Evolutionary conservation across 2,329 filamentous ascomycete genomes (phyloP), one percentile per base, ranked within the genome.

Genomic region (Cladosporium sp.): DNA sequence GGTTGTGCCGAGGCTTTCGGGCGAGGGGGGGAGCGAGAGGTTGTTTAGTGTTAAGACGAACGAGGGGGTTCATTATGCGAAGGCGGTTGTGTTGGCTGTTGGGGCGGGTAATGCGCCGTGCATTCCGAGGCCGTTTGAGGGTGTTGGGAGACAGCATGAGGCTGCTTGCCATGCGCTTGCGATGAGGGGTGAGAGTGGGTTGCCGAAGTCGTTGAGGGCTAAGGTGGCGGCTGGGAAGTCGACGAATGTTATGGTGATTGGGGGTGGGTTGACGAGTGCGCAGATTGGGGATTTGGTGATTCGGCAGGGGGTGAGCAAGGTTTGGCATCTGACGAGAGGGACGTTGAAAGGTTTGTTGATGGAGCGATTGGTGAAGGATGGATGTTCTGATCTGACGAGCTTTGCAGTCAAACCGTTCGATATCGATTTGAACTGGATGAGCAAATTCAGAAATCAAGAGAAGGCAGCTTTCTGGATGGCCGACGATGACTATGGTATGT

Each of bases 401-500:
- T 9, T 38, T 5, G 40, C 44, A 59, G 77, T 89, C 46, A 92
- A 92, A 68, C 83, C 85, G 54, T 92, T 92, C 58, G 88, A 92
- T 60, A 78, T 92, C 19, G 81, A 84, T 53, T 75, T 92, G 1
- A 77, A 80, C 44, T 93, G 88, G 88, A 86, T 92, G 68, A 86
- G 85, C 9, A 92, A 92, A 65, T 92, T 87, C 67, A 83, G 84
- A 52, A 92, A 92, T 65, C 79, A 82, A 50, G 82, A 87, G 59
- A 86, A 91, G 64, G 84, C 87, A 0, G 77, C 78, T 0, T 93
- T 91, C 67, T 91, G 86, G 85, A 82, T 80, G 6, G 85, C 86
- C 3, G 86, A 90, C 59, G 81, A 79, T 5, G 84, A 89, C 55
- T 77, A 82, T 61, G 73, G 75, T 73, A 60, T 54, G 61, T 28